Base-by-base conservation (phyloP, 2,329 filamentous ascomycete species). In the Acarospora socialis region DNA sequence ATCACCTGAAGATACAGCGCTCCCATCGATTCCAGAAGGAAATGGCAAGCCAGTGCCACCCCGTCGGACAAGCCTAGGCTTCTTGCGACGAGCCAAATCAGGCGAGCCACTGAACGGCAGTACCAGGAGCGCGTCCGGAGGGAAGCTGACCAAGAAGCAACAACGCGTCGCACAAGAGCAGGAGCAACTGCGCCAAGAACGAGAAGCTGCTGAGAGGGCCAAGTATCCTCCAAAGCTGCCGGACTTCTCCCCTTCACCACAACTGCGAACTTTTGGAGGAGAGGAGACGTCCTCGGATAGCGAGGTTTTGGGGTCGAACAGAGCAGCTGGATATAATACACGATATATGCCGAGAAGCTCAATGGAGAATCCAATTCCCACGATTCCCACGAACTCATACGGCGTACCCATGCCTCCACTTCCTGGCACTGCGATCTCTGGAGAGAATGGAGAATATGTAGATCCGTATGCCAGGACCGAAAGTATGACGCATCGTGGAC, bases 401-500 rank as follows among this genome's bases (percentile, higher is more conserved):
- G 54, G 52, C 19, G 47, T 63, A 28, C 65, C 72, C 25, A 55
- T 68, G 26, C 71, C 71, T 32, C 72, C 74, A 2, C 60, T 77
- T 32, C 71, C 72, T 13, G 37, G 26, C 18, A 34, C 32, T 26
- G 37, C 33, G 10, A 17, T 30, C 4, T 9, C 28, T 20, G 24
- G 13, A 3, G 36, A 40, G 28, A 68, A 62, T 51, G 68, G 68
- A 36, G 68, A 68, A 28, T 69, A 64, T 46, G 66, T 70, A 41
- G 83, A 92, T 47, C 79, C 81, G 9, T 90, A 90, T 50, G 74
- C 79, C 27, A 72, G 81, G 41, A 77, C 80, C 21, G 82, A 92
- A 63, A 94, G 87, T 66, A 94, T 95, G 82, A 86, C 87, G 46
- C 78, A 95, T 57, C 83, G 90, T 46, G 84, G 87, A 38, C 80